Percentiles rank a stretch among this genome's conserved stretches.
Conservation (phyloP, 2,329 filamentous ascomycete genomes). For the Trichophyton simii region DNA sequence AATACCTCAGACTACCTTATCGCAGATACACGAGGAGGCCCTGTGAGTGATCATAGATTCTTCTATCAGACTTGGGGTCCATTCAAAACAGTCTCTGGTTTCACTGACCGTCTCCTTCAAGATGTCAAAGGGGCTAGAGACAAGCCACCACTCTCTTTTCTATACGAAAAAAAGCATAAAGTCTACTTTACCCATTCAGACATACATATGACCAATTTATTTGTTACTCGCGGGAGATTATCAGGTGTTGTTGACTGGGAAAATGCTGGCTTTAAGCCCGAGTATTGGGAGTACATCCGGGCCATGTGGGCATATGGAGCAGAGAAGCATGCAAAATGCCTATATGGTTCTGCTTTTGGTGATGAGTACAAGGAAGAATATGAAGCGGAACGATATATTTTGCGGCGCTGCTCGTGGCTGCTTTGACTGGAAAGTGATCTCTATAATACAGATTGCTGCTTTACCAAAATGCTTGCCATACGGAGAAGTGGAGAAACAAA, state of each 20-base stretch:
- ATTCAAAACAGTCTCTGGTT: constrained; percentile 10
- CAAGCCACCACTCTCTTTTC: constrained; percentile 5
- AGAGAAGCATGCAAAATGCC: neutral
- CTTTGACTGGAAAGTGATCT: neutral
- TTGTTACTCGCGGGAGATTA: constrained; percentile 7
- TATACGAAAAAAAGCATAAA: constrained; percentile 11
- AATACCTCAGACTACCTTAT: constrained; percentile 10
- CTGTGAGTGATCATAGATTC: constrained; percentile 8
- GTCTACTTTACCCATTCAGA: constrained; percentile 12
- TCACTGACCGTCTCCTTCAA: constrained; percentile 8
- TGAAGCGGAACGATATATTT: constrained; percentile 8
- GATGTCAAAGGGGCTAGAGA: constrained; percentile 5
- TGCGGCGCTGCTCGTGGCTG: neutral
- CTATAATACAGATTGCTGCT: too few species aligned
- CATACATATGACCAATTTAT: constrained; percentile 3
- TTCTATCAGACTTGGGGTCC: constrained; percentile 8
- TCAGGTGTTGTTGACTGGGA: constrained; percentile 11
- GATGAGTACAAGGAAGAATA: constrained; percentile 10
- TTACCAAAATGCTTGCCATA: too few species aligned
- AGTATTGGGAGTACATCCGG: constrained; percentile 12
- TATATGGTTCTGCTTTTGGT: constrained; percentile 7
- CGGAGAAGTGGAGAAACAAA: too few species aligned
- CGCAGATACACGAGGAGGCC: constrained; percentile 8
- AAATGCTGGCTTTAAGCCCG: constrained; percentile 10
- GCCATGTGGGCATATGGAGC: constrained; percentile 1